Evolutionary conservation across 2,329 filamentous ascomycete genomes (phyloP), one percentile per base, ranked within the genome.

Genomic region (Colletotrichum sp.): DNA sequence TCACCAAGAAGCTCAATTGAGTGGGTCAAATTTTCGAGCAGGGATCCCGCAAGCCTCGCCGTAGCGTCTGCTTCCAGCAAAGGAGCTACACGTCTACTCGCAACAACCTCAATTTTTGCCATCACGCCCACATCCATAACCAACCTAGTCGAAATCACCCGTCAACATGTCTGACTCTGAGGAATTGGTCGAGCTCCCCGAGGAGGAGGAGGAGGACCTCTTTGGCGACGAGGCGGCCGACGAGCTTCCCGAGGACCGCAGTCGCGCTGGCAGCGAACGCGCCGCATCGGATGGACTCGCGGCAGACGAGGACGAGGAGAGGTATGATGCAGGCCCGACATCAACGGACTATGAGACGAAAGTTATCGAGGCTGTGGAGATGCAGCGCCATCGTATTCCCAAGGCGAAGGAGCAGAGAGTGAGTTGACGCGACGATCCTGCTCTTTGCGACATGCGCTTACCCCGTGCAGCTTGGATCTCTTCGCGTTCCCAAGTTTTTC

Each of bases 401-500:
- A 93, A 94, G 81, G 90, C 93, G 49, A 92, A 90, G 78, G 93
- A 96, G 81, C 92, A 92, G 81, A 91, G 92, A 83, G 94, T 96
- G 86, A 80, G 90, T 82, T 62, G 10, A 67, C 39, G 62, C 69
- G 71, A 39, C 59, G 15, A 6, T 12, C 34, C 24, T 24, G 44
- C 12, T 32, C 12, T 26, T 9, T 49, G 70, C 44, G 24, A 32
- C 36, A 26, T 60, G 59, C 55, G 32, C 74, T 76, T 12, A 76
- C 24, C 13, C 21, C 26, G 16, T n/a, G 6, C 66, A 95, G 93
- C 87, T 95, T 65, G 93, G 94, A 83, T 88, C 93, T 7, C 84
- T 96, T 80, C 93, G 92, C 79, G 89, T 96, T 3, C 95, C 95
- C 34, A 89, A 90, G 26, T 96, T 96, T 85, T 86, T 96, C 80